Evolutionary conservation across 805 yeast species (phyloP), one percentile per base, ranked within the genome.

Genomic region (Candida sakaeoensis): DNA sequence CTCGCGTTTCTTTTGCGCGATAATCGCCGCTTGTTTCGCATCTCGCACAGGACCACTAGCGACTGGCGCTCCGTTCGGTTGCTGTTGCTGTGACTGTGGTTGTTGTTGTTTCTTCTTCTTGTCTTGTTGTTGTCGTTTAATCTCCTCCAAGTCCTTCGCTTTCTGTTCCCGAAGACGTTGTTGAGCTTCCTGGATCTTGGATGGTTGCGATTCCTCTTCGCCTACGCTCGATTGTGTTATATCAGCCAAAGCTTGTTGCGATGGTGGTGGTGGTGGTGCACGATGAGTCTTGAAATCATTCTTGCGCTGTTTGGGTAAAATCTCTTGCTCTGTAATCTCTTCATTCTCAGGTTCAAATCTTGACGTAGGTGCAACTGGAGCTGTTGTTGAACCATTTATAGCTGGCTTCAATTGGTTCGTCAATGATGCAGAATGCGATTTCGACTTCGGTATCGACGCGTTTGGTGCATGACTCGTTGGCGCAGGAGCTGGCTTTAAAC

Each of bases 1-100:
- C 54, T 87, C 96, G 36, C 91, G 77, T 51, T 86, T 84, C 55
- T 80, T 75, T 48, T 79, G 85, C 2, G 75, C 74, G 47, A 64
- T 59, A 47, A 70, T 64, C 28, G 80, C 84, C 29, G 75, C 85
- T 55, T 66, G 77, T 40, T 68, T 68, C 10, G 74, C 69, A 46
- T 68, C 77, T 27, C 78, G 61, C 2, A 67, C 75, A 0, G 77
- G 77, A 33, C 59, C 38, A 43, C 42, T n/a, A n/a, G n/a, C n/a
- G n/a, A n/a, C n/a, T n/a, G n/a, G n/a, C n/a, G n/a, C n/a, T n/a
- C n/a, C n/a, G n/a, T n/a, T n/a, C n/a, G n/a, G n/a, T n/a, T n/a
- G n/a, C n/a, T n/a, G n/a, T n/a, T n/a, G n/a, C n/a, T n/a, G n/a
- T n/a, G n/a, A n/a, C n/a, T n/a, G n/a, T n/a, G n/a, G n/a, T n/a